Evolutionary conservation across 345 rosid species (phyloP), one percentile per base, ranked within the genome.

Genomic region (Populus ilicifolia): DNA sequence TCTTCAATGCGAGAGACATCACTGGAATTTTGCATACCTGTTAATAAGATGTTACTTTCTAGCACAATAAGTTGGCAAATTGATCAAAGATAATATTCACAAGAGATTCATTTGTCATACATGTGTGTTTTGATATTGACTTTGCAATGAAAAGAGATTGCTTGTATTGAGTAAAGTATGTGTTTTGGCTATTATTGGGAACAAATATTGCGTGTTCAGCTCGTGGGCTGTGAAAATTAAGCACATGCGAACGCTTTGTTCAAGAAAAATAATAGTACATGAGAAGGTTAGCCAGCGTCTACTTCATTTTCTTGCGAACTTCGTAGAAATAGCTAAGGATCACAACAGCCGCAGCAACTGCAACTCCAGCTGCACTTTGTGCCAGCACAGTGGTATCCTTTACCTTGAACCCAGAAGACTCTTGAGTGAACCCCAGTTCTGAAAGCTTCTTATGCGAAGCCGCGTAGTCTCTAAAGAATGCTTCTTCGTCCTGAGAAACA

Each of bases 361-460:
- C 94, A 27, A 92, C 91, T 43, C 99, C 99, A 14, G 90, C 90
- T 2, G 97, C 97, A 17, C 99, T 75, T 75, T 90, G 96, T 23
- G 96, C 97, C 44, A 92, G 75, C 44, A 90, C 65, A 20, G 83
- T 85, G 83, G 89, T 74, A 84, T 93, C 93, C 61, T 81, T 84
- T 11, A 70, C 73, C 76, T 87, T 92, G 44, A 86, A 78, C 11
- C 63, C 84, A 7, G 92, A 85, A 65, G 88, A 79, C 29, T 72
- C 48, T 6, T 89, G 90, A 64, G 77, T 75, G 77, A 93, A 95
- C 50, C 98, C 96, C 25, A 93, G 91, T 79, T 93, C 99, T 0
- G 97, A 95, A 66, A 95, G 97, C 82, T 88, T 96, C 90, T 93
- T 93, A 77, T 93, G 97, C 0, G 99, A 88, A 35, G 69, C 84